These are phyloP conservation scores for Solidago caesia DNA, from an alignment of 129 eudicot genomes.

Conservation along the genomic window DNA sequence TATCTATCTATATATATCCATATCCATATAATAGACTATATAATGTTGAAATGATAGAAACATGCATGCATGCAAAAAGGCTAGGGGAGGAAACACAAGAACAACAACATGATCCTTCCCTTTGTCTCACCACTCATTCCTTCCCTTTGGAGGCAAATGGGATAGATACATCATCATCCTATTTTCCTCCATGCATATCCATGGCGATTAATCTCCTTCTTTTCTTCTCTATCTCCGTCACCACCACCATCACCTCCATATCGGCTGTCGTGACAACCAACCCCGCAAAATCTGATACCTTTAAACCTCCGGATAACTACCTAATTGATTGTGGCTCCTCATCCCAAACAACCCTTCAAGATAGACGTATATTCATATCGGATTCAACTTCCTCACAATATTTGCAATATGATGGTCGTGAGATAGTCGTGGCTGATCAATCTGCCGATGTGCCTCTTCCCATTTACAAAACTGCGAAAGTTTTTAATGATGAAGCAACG, in stretches of 20 bases:
- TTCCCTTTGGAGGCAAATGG: constrained; percentile 23
- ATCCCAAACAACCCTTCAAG: constrained; percentile 46
- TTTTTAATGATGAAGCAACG: constrained; percentile 58
- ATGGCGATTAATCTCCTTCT: constrained; percentile 35
- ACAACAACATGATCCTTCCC: neutral
- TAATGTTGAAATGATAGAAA: neutral
- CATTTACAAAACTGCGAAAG: constrained; percentile 2
- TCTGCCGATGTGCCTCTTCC: constrained; percentile 33
- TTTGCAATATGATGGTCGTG: constrained; percentile 44
- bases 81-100: constrained; percentile 31
- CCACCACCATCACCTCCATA: constrained; percentile 22
- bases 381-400: constrained; percentile 44
- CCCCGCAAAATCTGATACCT: constrained; percentile 46
- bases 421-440: constrained; percentile 28
- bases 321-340: constrained; percentile 76
- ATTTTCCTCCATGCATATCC: constrained; percentile 22
- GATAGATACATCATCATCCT: constrained; percentile 1
- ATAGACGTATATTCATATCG: constrained; percentile 46
- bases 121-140: constrained; percentile 9
- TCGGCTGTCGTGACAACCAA: constrained; percentile 28
- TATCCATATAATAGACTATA: neutral
- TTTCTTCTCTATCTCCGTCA: constrained; percentile 19
- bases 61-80: neutral
- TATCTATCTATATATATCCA: too few relatives aligned
- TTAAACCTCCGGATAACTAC: constrained; percentile 70